These are phyloP conservation scores for Mortierella sp. DNA, from an alignment of 371 early-diverging fungal species.

Conservation along the genomic window DNA sequence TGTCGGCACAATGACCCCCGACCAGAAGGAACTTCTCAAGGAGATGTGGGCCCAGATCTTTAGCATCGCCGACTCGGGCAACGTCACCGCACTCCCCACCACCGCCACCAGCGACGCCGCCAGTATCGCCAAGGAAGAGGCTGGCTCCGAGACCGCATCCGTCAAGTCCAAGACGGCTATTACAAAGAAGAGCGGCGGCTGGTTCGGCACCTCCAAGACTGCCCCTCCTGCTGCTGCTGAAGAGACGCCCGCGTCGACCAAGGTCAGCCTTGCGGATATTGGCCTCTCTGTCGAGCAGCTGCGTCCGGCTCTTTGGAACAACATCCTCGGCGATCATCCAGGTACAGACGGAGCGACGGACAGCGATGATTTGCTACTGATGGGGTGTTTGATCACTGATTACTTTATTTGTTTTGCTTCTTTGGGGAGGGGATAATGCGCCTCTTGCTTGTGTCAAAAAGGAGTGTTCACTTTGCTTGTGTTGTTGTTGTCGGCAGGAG, in stretches of 20 bases:
- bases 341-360: not conserved
- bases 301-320: constrained; percentile 36
- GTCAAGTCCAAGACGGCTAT: constrained; percentile 1
- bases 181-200: constrained; percentile 47
- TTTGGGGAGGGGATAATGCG: not conserved
- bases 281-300: constrained; percentile 37
- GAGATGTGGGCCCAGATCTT: constrained; percentile 69
- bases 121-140: constrained; percentile 14
- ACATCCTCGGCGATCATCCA: constrained; percentile 50
- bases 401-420: not conserved
- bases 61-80: constrained; percentile 61
- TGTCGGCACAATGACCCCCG: constrained; percentile 64
- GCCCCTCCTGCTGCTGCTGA: constrained; percentile 25
- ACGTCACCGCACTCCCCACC: constrained; percentile 17
- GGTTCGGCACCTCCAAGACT: constrained; percentile 64
- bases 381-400: not conserved
- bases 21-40: constrained; percentile 66
- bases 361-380: no score
- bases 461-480: not conserved
- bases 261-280: constrained; percentile 57
- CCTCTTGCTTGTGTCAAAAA: not conserved
- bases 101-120: constrained; percentile 31
- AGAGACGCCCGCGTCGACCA: constrained; percentile 44
- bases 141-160: constrained; percentile 22
- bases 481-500: not conserved